Evolutionary conservation across 495 filamentous ascomycete species (phyloP).

Genomic region (Articulospora tetracladia): DNA sequence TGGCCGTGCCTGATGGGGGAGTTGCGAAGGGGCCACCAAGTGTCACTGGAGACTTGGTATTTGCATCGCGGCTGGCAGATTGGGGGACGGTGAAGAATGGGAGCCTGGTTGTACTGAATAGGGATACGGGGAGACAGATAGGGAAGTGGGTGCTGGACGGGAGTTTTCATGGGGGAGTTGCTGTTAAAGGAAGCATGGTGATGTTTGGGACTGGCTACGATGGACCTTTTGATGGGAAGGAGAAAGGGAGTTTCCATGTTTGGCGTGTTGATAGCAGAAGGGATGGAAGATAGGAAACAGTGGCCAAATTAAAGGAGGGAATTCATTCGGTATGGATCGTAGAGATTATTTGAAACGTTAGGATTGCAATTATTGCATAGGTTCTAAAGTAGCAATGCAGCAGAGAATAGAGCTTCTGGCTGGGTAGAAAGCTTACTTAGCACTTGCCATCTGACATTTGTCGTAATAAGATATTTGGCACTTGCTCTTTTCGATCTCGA

Average conservation of each 20-base stretch:
- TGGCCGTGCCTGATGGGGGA: conserved; percentile 8
- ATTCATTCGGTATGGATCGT: no score
- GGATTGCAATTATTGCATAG: no score
- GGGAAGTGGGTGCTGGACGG: not conserved
- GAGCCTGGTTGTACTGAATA: not conserved
- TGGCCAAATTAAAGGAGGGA: no score
- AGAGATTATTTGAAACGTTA: no score
- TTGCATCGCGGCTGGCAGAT: conserved; percentile 9
- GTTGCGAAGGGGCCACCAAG: conserved; percentile 22
- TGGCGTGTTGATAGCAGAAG: not conserved
- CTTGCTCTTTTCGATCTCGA: no score
- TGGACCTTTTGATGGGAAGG: not conserved
- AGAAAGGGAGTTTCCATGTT: not conserved
- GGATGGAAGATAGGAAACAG: no score
- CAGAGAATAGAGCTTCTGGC: no score
- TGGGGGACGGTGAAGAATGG: conserved; percentile 8
- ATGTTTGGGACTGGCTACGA: conserved; percentile 13
- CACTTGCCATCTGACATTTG: no score
- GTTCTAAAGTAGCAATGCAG: no score
- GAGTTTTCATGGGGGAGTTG: conserved; percentile 3
- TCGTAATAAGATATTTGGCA: no score
- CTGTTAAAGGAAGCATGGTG: not conserved
- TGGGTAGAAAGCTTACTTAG: no score
- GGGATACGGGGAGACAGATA: not conserved
- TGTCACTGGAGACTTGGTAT: conserved; percentile 31